phyloP scores from a whole-genome alignment of 805 yeast species.

The Barnettozyma sucrosica region DNA sequence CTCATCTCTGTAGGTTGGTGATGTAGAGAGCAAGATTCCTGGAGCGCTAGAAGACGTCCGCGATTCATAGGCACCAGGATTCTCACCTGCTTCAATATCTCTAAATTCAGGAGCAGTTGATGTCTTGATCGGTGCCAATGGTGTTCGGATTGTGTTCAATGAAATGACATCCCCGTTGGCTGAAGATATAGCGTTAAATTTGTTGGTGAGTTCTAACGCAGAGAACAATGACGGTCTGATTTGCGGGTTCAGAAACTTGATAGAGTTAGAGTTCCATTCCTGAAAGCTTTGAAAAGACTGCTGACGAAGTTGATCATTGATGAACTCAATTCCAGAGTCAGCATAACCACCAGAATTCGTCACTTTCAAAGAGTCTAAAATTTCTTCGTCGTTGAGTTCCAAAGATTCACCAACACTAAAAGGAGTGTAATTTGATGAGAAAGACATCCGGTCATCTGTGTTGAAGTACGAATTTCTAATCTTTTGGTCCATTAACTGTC shows the following conservation, averaged over 20 bases:
- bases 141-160: constrained; percentile 4
- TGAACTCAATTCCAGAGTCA: constrained; percentile 10
- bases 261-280: constrained; percentile 10
- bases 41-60: constrained; percentile 16
- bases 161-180: constrained; percentile 10
- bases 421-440: constrained; percentile 7
- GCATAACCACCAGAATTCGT: constrained; percentile 3
- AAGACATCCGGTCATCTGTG: constrained; percentile 2
- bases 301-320: constrained; percentile 5
- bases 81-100: constrained; percentile 10
- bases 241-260: constrained; percentile 7
- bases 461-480: constrained; percentile 18
- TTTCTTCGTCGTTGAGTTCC: constrained; percentile 23
- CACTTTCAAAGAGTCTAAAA: constrained; percentile 9
- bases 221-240: constrained; percentile 22
- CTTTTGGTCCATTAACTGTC: constrained; percentile 18
- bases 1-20: constrained; percentile 6
- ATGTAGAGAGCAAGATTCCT: constrained; percentile 1
- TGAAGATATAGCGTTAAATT: constrained; percentile 9
- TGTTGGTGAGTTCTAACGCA: constrained; percentile 22
- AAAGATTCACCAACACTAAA: constrained; percentile 13
- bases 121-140: constrained; percentile 12
- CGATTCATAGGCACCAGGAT: constrained; percentile 14
- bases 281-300: constrained; percentile 5
- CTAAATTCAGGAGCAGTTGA: constrained; percentile 19